Conservation (phyloP, 83 land plant genomes). For the Picea mariana region DNA sequence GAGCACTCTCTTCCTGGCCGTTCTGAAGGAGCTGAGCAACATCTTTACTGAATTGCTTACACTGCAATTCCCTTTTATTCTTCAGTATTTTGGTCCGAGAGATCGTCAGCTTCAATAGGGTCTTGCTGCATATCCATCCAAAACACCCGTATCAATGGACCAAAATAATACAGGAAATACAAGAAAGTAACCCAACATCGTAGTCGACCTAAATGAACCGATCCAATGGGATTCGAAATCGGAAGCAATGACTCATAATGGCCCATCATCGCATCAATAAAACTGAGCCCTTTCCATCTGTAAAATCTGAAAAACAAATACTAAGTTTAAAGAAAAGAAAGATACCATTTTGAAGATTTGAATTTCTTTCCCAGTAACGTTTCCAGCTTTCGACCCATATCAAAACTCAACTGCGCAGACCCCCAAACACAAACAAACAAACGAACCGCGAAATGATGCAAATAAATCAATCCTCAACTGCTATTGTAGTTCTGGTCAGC, state of each 20-base stretch:
- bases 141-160: not conserved
- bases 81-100: conserved; percentile 21
- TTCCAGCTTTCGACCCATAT: conserved; percentile 19
- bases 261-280: too few relatives aligned
- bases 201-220: too few relatives aligned
- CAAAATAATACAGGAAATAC: not conserved
- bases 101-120: conserved; percentile 19
- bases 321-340: not conserved
- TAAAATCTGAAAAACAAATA: too few relatives aligned
- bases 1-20: conserved; percentile 25
- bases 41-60: conserved; percentile 17
- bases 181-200: not conserved
- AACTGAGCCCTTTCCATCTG: too few relatives aligned
- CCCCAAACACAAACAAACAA: too few relatives aligned
- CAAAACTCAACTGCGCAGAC: too few relatives aligned
- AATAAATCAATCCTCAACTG: too few relatives aligned
- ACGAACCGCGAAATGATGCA: too few relatives aligned
- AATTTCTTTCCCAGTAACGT: conserved; percentile 38
- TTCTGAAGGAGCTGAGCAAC: conserved; percentile 25
- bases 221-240: too few relatives aligned
- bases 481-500: too few relatives aligned
- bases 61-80: conserved; percentile 21
- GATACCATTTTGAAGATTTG: conserved; percentile 35
- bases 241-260: too few relatives aligned
- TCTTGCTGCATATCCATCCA: conserved; percentile 23